Conservation (phyloP, 2,329 filamentous ascomycete genomes). For the Fusarium verrucosum region DNA sequence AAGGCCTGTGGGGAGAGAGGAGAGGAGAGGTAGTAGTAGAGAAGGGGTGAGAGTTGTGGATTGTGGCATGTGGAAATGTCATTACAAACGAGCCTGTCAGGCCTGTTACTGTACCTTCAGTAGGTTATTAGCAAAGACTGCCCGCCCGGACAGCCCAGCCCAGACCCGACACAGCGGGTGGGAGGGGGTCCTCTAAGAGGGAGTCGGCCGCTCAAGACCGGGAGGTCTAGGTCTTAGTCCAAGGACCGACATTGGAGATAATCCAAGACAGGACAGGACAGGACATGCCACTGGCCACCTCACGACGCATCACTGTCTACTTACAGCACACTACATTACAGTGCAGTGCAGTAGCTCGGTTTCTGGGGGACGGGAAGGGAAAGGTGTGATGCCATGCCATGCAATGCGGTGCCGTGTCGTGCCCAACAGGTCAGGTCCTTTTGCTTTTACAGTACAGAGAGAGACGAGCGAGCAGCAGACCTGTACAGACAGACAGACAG, state of each 20-base stretch:
- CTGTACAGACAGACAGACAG: background rate
- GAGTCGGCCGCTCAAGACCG: constrained; percentile 26
- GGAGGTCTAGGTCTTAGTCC: constrained; percentile 21
- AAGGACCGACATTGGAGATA: constrained; percentile 14
- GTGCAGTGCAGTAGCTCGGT: constrained; percentile 19
- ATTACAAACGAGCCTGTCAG: no score
- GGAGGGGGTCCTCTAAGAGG: constrained; percentile 1
- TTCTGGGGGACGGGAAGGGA: constrained; percentile 40
- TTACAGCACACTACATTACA: no score
- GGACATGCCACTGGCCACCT: constrained; percentile 14
- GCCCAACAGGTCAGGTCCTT: constrained; percentile 29
- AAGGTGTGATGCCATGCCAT: constrained; percentile 28
- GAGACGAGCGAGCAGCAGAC: no score
- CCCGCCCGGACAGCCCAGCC: background rate
- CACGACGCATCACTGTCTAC: constrained; percentile 17
- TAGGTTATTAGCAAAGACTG: no score
- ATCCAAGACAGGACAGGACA: constrained; percentile 11
- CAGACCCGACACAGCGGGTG: constrained; percentile 23
- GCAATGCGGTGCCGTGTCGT: background rate
- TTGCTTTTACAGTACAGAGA: no score
- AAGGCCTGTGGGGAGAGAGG: constrained; percentile 20
- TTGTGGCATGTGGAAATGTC: constrained; percentile 11
- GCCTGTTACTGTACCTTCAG: no score
- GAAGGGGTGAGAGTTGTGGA: constrained; percentile 6
- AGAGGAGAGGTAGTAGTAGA: constrained; percentile 3